Percentiles rank a stretch among this genome's conserved stretches.
Conservation (phyloP, 2,329 filamentous ascomycete genomes). For the Phialocephala subalpina region DNA sequence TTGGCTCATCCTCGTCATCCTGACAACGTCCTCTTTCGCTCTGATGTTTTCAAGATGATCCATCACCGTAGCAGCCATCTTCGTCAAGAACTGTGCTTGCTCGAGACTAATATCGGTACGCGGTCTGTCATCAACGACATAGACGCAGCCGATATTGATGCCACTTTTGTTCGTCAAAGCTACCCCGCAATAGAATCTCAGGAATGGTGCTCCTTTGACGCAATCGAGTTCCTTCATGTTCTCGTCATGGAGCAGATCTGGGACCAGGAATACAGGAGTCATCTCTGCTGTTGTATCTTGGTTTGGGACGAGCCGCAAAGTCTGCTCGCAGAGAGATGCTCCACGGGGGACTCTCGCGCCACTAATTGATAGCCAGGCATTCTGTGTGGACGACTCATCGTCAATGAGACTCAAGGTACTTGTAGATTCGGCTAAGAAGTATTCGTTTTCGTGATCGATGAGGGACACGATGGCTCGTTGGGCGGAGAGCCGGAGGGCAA, state of each 20-base stretch:
- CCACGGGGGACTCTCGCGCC: constrained; percentile 30
- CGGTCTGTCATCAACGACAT: constrained; percentile 62
- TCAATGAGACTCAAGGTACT: constrained; percentile 47
- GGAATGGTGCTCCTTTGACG: constrained; percentile 31
- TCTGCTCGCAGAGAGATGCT: constrained; percentile 40
- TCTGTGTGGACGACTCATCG: constrained; percentile 31
- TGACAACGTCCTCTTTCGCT: constrained; percentile 58
- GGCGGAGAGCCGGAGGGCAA: constrained; percentile 54
- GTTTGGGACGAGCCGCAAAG: constrained; percentile 27
- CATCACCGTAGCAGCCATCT: constrained; percentile 63
- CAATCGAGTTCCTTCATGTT: constrained; percentile 32
- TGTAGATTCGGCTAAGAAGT: constrained; percentile 51
- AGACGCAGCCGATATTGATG: constrained; percentile 40
- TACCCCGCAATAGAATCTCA: constrained; percentile 39
- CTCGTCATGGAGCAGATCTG: constrained; percentile 31
- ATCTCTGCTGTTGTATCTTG: constrained; percentile 26
- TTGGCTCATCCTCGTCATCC: constrained; percentile 59
- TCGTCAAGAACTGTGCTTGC: constrained; percentile 63
- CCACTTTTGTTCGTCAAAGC: constrained; percentile 37
- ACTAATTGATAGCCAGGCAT: constrained; percentile 35
- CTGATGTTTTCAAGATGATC: constrained; percentile 66
- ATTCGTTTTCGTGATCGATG: constrained; percentile 37
- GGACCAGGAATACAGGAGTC: constrained; percentile 31
- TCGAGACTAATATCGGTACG: constrained; percentile 57
- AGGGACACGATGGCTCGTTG: constrained; percentile 55